These are phyloP conservation scores for Thraustochytrium sp. DNA, from an alignment of 352 stramenopile species.

Conservation along the genomic window DNA sequence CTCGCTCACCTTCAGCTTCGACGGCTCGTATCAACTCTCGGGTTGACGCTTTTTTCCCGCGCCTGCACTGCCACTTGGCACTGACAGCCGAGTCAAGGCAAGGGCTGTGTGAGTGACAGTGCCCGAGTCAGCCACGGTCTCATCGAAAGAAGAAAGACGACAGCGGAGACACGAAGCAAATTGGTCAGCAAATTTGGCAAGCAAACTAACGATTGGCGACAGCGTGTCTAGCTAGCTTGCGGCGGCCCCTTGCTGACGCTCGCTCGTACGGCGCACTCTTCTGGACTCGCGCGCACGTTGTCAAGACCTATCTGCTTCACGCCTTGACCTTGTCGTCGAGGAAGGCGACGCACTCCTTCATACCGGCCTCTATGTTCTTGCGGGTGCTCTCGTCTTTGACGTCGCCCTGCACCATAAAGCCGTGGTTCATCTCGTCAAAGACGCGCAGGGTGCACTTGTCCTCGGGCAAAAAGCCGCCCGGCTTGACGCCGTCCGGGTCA, in stretches of 20 bases:
- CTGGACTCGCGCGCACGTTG: no score
- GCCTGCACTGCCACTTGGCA: no score
- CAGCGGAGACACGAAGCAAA: no score
- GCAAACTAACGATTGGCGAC: background rate
- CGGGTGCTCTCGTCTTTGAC: background rate
- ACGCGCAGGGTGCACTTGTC: background rate
- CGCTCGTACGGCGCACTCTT: no score
- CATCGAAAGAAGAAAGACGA: no score
- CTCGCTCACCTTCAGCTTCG: no score
- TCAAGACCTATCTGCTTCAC: no score
- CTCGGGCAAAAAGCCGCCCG: background rate
- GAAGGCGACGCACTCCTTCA: background rate
- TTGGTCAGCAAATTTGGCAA: background rate
- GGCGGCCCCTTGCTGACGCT: background rate
- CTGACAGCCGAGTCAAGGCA: no score
- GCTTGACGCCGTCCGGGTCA: background rate
- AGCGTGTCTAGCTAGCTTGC: background rate
- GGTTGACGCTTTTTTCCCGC: no score
- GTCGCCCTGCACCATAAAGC: conserved; percentile 26
- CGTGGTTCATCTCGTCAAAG: conserved; percentile 14
- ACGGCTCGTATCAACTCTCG: no score
- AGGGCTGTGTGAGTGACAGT: no score
- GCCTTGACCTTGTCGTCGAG: conserved; percentile 11
- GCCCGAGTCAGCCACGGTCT: no score
- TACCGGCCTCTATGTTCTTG: background rate